These are phyloP conservation scores for Neurospora sp. DNA, from an alignment of 495 filamentous ascomycete genomes.

Conservation along the genomic window DNA sequence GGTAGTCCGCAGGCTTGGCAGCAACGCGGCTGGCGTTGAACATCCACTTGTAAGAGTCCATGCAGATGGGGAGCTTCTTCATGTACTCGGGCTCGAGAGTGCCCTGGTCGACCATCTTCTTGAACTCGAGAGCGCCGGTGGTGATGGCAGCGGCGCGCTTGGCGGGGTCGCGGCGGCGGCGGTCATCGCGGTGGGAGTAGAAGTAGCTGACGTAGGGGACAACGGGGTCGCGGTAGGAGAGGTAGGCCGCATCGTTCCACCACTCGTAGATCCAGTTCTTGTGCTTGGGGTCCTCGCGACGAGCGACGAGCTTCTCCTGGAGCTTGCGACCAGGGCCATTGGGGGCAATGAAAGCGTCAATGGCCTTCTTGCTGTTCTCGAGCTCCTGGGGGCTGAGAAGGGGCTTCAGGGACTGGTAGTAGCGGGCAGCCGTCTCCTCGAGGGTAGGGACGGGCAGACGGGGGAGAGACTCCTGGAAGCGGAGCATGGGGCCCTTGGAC, in stretches of 20 bases:
- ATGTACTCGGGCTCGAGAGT: conserved; percentile 96
- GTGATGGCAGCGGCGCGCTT: conserved; percentile 89
- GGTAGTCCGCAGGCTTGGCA: conserved; percentile 70
- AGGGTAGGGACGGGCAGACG: conserved; percentile 84
- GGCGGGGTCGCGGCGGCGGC: conserved; percentile 73
- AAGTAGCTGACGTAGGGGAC: conserved; percentile 99
- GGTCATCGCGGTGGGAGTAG: conserved; percentile 95
- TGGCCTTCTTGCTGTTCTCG: conserved; percentile 67
- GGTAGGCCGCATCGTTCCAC: conserved; percentile 94
- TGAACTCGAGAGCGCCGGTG: conserved; percentile 81
- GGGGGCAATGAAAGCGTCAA: conserved; percentile 71
- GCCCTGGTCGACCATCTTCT: conserved; percentile 75
- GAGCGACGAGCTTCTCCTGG: conserved; percentile 77
- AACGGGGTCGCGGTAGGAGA: conserved; percentile 88
- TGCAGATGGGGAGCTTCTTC: conserved; percentile 88
- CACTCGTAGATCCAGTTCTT: conserved; percentile 96
- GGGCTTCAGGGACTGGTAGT: conserved; percentile 86
- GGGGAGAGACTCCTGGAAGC: conserved; percentile 93
- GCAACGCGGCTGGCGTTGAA: conserved; percentile 90
- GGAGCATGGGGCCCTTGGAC: conserved; percentile 85
- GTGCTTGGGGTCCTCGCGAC: conserved; percentile 69
- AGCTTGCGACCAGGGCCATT: conserved; percentile 74
- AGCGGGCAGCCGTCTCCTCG: conserved; percentile 83
- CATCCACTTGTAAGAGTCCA: conserved; percentile 98
- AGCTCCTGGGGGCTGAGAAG: conserved; percentile 65